Evolutionary conservation across 2,329 filamentous ascomycete genomes (phyloP), one percentile per base, ranked within the genome.

Genomic region (Claviceps paspali): DNA sequence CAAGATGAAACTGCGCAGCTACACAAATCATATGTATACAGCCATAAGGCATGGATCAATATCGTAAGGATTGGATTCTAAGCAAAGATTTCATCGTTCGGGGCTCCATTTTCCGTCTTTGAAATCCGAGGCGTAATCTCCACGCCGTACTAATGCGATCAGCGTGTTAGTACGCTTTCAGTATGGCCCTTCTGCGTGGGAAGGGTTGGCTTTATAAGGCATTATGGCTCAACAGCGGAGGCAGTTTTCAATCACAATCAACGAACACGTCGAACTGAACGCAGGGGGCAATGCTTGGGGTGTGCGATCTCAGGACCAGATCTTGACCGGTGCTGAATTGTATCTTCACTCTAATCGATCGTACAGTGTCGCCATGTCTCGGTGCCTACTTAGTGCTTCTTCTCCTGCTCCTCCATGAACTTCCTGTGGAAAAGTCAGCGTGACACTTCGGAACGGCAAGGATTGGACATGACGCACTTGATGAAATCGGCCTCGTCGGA

Each of bases 401-500:
- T 61, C 45, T 59, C 57, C 47, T 57, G 52, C 47, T 61, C 48
- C 36, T 59, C 57, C 35, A 61, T 53, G 47, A 61, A 61, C 49
- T 60, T 57, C 53, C 59, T 61, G 40, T 39, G 11, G 1, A 29
- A 18, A 18, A 15, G 36, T 35, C 36, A 38, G 27, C 28, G 24
- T 26, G n/a, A 15, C 7, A 9, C 10, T n/a, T 24, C 28, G 31
- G n/a, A 18, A 8, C 17, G 14, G n/a, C 15, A 33, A 5, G 8
- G 12, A 3, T 4, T 9, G 12, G 19, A 33, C 52, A 51, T 50
- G 46, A 54, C 67, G 62, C 57, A 76, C 72, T 75, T 73, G 64
- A 76, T 74, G 59, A 76, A 76, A 54, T 75, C 69, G 56, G 67
- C 70, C 63, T 76, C 72, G 53, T 75, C 72, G 50, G 70, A 63